Base-by-base conservation (phyloP, 345 rosid species). In the Pseudoturritis turrita region DNA sequence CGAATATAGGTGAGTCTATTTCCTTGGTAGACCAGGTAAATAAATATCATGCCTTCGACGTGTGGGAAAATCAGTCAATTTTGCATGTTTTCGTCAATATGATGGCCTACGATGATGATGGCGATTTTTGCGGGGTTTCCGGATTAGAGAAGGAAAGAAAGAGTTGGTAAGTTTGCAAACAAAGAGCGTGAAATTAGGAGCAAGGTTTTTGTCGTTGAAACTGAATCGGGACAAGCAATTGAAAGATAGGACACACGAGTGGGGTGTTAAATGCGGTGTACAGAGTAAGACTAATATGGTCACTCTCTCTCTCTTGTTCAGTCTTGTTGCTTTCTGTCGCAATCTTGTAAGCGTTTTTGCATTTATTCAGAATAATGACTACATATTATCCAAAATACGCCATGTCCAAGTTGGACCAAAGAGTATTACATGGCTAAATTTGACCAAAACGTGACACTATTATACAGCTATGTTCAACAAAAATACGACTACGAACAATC, bases 201-300 rank as follows among this genome's bases (percentile, higher is more conserved):
- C 29, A 35, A 35, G 68, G 35, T 58, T 53, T 62, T 68, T 75
- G 78, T 74, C 73, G 68, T 66, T 40, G 45, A 74, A 74, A 7
- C 5, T 58, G 62, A 67, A 59, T 74, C 39, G 56, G 58, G 68
- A 74, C 68, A 67, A 60, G 23, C 40, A 29, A 67, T 51, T 74
- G 56, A 74, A 74, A 59, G 73, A 74, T 73, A 62, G 26, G 79
- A 62, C 74, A 75, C 79, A 75, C 79, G 70, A 75, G 79, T 75
- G 79, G 74, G 74, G 79, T 68, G 65, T 61, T 75, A 35, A 75
- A 51, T 63, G 76, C 57, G 64, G 56, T 72, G 76, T 44, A 35
- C 31, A 72, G 64, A 64, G 65, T 64, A 73, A 29, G 57, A 72
- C 77, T 73, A 44, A 36, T 54, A 23, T 55, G 62, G 70, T 53